Conservation (phyloP, 305 asterid species). For the Salvia sclarea region DNA sequence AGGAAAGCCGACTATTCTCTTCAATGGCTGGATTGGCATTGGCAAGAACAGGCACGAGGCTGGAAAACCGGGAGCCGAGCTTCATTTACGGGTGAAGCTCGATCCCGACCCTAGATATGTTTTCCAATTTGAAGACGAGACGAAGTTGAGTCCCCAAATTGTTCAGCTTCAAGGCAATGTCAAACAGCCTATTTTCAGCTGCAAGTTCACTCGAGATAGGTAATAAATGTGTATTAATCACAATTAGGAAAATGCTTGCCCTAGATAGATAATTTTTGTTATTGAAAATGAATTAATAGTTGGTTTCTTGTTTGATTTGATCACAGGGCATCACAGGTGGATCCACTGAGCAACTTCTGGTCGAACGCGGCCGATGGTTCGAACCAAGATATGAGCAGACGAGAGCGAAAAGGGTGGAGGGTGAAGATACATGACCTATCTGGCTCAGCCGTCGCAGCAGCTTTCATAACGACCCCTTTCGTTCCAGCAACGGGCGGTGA, state of each 20-base stretch:
- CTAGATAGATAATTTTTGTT: too few relatives aligned
- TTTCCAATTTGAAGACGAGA: conserved; percentile 81
- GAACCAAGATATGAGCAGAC: conserved; percentile 61
- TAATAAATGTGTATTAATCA: background rate
- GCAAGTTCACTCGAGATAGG: conserved; percentile 93
- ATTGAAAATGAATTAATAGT: background rate
- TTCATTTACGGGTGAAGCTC: conserved; percentile 79
- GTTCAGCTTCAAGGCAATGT: conserved; percentile 86
- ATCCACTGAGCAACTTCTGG: conserved; percentile 68
- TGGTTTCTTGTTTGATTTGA: conserved; percentile 14
- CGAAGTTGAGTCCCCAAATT: conserved; percentile 74
- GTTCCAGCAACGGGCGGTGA: conserved; percentile 94
- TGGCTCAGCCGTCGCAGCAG: conserved; percentile 91
- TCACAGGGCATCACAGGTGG: conserved; percentile 70
- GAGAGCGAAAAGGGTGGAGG: conserved; percentile 94
- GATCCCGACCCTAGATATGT: conserved; percentile 95
- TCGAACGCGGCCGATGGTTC: conserved; percentile 56
- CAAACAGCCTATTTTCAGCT: conserved; percentile 89
- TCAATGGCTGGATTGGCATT: conserved; percentile 84
- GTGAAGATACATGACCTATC: conserved; percentile 91
- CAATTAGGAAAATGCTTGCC: too few relatives aligned
- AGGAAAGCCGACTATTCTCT: conserved; percentile 71
- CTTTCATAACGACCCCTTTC: conserved; percentile 88
- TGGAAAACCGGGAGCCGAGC: conserved; percentile 75
- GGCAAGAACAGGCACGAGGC: conserved; percentile 71